phyloP scores from a whole-genome alignment of 1,284 basidiomycete genomes.

The Ceratobasidium sp. region DNA sequence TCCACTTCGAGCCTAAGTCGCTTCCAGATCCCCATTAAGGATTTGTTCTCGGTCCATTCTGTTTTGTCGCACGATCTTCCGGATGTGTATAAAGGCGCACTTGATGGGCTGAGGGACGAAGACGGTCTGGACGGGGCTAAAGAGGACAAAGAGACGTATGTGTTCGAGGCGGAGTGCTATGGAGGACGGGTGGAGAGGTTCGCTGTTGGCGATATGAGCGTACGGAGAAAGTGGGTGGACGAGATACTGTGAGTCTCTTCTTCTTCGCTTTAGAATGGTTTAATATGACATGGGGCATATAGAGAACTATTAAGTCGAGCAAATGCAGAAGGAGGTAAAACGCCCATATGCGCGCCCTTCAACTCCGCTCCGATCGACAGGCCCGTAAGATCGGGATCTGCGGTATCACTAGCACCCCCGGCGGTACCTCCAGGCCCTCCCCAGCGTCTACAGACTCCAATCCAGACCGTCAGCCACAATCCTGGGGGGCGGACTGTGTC shows the following conservation, averaged over 20 bases:
- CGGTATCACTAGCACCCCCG: too few relatives aligned
- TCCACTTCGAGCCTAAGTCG: constrained; percentile 9
- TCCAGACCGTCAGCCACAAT: too few relatives aligned
- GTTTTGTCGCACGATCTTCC: constrained; percentile 25
- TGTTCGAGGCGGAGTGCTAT: constrained; percentile 25
- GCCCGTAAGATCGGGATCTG: too few relatives aligned
- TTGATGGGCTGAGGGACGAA: not conserved
- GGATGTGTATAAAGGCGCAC: not conserved
- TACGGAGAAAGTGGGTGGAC: constrained; percentile 14
- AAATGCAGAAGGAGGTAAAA: too few relatives aligned
- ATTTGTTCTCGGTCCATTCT: constrained; percentile 13
- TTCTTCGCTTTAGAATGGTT: too few relatives aligned
- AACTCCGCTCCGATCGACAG: not conserved
- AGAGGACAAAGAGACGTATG: constrained; percentile 32
- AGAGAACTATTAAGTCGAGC: too few relatives aligned
- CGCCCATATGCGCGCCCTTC: not conserved
- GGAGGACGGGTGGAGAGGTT: constrained; percentile 25
- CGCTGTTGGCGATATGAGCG: not conserved
- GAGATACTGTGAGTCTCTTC: constrained; percentile 19
- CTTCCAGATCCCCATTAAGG: constrained; percentile 20
- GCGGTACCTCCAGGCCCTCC: too few relatives aligned
- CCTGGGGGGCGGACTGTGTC: not conserved
- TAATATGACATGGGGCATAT: not conserved
- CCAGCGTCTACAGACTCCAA: too few relatives aligned
- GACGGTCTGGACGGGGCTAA: not conserved